phyloP scores from a whole-genome alignment of 2,329 filamentous ascomycete genomes.

The Penicillium sp. region DNA sequence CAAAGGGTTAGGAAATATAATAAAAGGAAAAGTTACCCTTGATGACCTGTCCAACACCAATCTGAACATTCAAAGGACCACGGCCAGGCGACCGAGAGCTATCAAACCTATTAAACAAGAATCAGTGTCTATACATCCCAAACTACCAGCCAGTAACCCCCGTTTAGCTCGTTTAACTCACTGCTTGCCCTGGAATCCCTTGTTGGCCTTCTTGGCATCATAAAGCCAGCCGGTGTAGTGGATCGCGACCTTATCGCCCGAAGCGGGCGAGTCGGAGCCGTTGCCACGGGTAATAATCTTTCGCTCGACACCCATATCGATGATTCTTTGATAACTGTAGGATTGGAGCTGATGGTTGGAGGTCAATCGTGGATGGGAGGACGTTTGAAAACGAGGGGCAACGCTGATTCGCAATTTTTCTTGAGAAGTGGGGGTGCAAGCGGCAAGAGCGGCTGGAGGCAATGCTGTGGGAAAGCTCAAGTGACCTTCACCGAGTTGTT shows the following conservation, averaged over 20 bases:
- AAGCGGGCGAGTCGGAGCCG: constrained; percentile 62
- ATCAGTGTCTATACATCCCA: neutral
- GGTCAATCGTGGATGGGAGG: constrained; percentile 10
- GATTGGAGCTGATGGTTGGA: neutral
- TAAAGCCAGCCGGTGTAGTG: constrained; percentile 89
- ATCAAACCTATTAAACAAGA: constrained; percentile 71
- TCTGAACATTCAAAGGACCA: constrained; percentile 74
- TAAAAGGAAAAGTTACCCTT: constrained; percentile 65
- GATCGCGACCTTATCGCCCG: constrained; percentile 78
- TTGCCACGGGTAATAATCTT: constrained; percentile 57
- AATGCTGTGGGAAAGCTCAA: neutral
- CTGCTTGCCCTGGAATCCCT: constrained; percentile 71
- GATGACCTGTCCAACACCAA: constrained; percentile 85
- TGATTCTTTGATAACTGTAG: constrained; percentile 2
- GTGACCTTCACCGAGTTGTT: no score
- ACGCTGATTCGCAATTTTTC: constrained; percentile 26
- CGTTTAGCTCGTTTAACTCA: constrained; percentile 51
- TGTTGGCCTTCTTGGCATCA: constrained; percentile 65
- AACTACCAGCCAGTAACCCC: neutral
- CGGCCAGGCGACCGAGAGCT: constrained; percentile 71
- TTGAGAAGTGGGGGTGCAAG: constrained; percentile 19
- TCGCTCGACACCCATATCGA: constrained; percentile 31
- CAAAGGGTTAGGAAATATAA: neutral
- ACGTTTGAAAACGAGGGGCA: constrained; percentile 20
- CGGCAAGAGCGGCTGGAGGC: constrained; percentile 1